These are phyloP conservation scores for Circinella umbellata DNA, from an alignment of 371 early-diverging fungal genomes.

Conservation along the genomic window DNA sequence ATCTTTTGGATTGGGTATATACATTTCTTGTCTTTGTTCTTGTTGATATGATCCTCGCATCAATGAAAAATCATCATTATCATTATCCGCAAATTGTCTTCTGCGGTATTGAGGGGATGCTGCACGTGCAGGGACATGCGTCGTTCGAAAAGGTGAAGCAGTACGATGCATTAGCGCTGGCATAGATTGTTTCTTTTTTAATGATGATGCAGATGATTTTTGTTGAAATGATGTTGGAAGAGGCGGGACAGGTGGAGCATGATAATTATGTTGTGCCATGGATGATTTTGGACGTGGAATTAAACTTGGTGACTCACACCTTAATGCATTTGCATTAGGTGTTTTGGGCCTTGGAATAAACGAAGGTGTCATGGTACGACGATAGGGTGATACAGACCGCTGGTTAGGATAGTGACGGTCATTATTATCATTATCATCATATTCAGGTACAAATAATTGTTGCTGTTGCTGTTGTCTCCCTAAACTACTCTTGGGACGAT, in stretches of 20 bases:
- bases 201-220: background rate
- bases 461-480: conserved; percentile 21
- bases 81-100: conserved; percentile 12
- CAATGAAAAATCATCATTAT: conserved; percentile 2
- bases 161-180: conserved; percentile 22
- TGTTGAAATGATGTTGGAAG: background rate
- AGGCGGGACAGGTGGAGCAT: background rate
- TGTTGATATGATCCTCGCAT: background rate
- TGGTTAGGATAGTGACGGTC: background rate
- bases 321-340: conserved; percentile 22
- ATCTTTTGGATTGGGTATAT: conserved; percentile 52
- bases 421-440: background rate
- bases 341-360: conserved; percentile 56
- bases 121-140: conserved; percentile 6
- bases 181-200: conserved; percentile 41
- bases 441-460: background rate
- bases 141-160: conserved; percentile 16
- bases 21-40: conserved; percentile 20
- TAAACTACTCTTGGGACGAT: conserved; percentile 40
- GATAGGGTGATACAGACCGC: conserved; percentile 28
- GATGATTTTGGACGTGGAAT: conserved; percentile 39
- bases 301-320: conserved; percentile 32
- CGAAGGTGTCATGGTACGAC: conserved; percentile 45
- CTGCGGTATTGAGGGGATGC: conserved; percentile 10
- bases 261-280: conserved; percentile 12